phyloP scores from a whole-genome alignment of 345 rosid genomes.

The Hirschfeldia incana region DNA sequence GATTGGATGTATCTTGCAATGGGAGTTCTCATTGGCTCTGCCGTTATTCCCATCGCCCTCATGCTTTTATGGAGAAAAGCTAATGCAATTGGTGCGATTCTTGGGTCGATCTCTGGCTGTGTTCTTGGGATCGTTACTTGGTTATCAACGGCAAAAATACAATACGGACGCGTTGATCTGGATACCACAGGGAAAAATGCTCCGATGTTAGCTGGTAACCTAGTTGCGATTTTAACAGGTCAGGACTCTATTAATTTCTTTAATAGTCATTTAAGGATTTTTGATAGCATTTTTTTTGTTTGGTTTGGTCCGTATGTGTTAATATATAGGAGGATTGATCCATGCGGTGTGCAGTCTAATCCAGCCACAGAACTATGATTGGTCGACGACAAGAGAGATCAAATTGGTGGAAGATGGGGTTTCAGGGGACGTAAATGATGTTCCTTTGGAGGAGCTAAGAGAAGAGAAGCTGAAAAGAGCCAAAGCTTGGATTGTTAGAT shows the following conservation, averaged over 20 bases:
- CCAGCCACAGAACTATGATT: conserved; percentile 74
- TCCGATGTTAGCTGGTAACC: conserved; percentile 87
- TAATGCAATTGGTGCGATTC: conserved; percentile 75
- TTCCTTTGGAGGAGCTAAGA: conserved; percentile 64
- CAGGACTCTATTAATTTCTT: background rate
- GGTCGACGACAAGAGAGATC: conserved; percentile 83
- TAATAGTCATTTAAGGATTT: background rate
- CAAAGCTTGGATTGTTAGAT: conserved; percentile 75
- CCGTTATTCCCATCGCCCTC: conserved; percentile 84
- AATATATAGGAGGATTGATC: conserved; percentile 55
- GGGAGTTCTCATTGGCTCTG: conserved; percentile 93
- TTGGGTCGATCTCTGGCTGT: conserved; percentile 71
- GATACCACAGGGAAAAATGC: conserved; percentile 80
- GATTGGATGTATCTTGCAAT: conserved; percentile 97
- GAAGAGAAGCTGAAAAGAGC: conserved; percentile 76
- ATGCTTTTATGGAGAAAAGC: conserved; percentile 96
- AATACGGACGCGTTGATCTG: conserved; percentile 71
- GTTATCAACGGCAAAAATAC: conserved; percentile 59
- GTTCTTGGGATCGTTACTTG: conserved; percentile 71
- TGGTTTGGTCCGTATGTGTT: background rate
- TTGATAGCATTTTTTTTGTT: background rate
- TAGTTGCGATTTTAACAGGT: conserved; percentile 67
- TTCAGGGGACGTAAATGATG: conserved; percentile 35
- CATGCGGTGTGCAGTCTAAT: conserved; percentile 67
- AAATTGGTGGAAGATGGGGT: conserved; percentile 70